Evolutionary conservation across 768 basidiomycete genomes (phyloP), one percentile per base, ranked within the genome.

Genomic region (Auricularia auricula-judae): DNA sequence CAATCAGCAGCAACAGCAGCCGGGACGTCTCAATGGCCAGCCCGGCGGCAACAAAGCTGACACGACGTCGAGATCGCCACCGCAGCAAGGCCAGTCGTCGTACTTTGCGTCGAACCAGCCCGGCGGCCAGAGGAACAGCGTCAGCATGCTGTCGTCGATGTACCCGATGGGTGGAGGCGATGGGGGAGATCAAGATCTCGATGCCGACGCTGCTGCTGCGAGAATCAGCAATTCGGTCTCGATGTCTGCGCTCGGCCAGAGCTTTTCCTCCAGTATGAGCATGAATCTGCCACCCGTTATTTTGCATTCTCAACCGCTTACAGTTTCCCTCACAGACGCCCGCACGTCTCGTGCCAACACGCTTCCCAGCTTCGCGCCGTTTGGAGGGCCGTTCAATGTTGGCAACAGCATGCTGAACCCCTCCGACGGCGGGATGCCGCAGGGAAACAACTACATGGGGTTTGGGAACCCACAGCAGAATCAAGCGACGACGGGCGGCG

Each of bases 271-370:
- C 59, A 21, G 59, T 35, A 36, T 33, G 36, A 10, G 43, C 5
- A 47, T 23, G 23, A 23, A 42, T 11, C 29, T 35, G 34, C 42
- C 14, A 2, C 5, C 33, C 16, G 23, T 34, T 23, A 60, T 44
- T 33, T 65, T 21, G 16, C 23, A 10, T 42, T 23, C 35, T 23
- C 47, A 21, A 18, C 18, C 21, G 47, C 47, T 51, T 4, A 16
- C 47, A 18, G 16, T 18, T 18, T 21, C 12, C 12, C 39, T 42
- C 12, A 8, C 36, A n/a, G 53, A 34, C 36, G 14, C 21, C 3
- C 56, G 43, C 34, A 18, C 61, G 5, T 60, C 64, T 34, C 56
- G 64, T 8, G 59, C 64, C 23, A 56, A 64, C 14, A 64, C 64
- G 5, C 61, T 64, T 47, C 36, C 64, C 4, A 60, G 23, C 23